Percentiles rank a stretch among this genome's conserved stretches.
phyloP scores from a whole-genome alignment of 495 filamentous ascomycete genomes.

The Talaromyces wortmannii region DNA sequence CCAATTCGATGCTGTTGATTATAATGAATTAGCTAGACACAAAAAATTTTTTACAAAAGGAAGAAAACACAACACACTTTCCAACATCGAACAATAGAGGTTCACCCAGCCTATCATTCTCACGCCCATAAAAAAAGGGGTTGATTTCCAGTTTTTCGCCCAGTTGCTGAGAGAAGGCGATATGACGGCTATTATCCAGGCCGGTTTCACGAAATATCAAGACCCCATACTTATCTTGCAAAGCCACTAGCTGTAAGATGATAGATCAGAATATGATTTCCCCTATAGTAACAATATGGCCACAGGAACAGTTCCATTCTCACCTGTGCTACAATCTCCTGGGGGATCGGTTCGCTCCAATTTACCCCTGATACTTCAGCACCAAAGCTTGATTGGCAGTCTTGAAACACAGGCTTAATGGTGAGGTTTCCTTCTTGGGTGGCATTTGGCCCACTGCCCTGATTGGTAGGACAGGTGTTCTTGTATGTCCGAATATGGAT shows the following conservation, averaged over 20 bases:
- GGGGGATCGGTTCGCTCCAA: conserved; percentile 9
- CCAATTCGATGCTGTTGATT: conserved; percentile 11
- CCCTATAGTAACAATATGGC: background rate
- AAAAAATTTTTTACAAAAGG: background rate
- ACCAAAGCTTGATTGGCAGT: conserved; percentile 6
- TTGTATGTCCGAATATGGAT: conserved; percentile 10
- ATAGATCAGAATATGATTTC: background rate
- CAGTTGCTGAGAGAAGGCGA: conserved; percentile 14
- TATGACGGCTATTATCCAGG: conserved; percentile 11
- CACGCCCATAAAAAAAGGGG: conserved; percentile 15
- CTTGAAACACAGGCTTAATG: conserved; percentile 7
- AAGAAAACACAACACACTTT: conserved; percentile 7
- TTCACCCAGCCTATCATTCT: conserved; percentile 13
- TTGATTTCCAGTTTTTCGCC: conserved; percentile 15
- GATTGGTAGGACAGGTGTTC: conserved; percentile 7
- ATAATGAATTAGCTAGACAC: background rate
- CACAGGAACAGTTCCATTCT: background rate
- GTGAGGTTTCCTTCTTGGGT: conserved; percentile 7
- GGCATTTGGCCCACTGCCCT: background rate
- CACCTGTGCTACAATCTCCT: conserved; percentile 9
- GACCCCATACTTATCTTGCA: conserved; percentile 12
- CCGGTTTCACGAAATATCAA: conserved; percentile 14
- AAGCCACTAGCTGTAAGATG: conserved; percentile 7
- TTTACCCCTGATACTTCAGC: conserved; percentile 11
- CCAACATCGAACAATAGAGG: conserved; percentile 14